Percentiles rank a stretch among this genome's conserved stretches.
phyloP scores from a whole-genome alignment of 2,329 filamentous ascomycete species.

The Alternaria postmessia region DNA sequence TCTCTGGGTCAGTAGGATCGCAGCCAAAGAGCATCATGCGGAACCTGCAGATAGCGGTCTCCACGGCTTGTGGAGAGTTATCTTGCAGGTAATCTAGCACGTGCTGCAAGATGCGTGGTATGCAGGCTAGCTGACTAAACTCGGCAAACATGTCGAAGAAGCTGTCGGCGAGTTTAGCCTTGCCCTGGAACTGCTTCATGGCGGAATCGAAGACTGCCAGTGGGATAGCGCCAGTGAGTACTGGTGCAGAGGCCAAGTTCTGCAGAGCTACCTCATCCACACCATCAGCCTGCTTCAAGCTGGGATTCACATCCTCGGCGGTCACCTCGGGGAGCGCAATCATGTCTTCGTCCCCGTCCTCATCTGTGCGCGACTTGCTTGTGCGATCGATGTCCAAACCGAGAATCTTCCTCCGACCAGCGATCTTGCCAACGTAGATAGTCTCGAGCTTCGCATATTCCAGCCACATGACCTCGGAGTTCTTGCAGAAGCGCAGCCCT shows the following conservation, averaged over 20 bases:
- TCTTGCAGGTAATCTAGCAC: conserved; percentile 72
- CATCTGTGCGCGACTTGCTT: conserved; percentile 54
- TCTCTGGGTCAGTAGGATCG: conserved; percentile 69
- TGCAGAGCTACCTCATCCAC: conserved; percentile 66
- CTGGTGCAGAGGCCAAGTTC: conserved; percentile 75
- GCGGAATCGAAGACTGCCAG: conserved; percentile 90
- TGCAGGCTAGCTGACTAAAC: conserved; percentile 72
- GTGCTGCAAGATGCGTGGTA: conserved; percentile 74
- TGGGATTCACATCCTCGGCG: conserved; percentile 68
- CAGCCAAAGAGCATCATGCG: conserved; percentile 74
- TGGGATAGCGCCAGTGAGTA: conserved; percentile 91
- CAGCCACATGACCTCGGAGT: conserved; percentile 77
- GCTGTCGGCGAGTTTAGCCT: conserved; percentile 69
- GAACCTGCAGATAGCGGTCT: conserved; percentile 75
- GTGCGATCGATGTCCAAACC: conserved; percentile 63
- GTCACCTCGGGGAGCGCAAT: conserved; percentile 67
- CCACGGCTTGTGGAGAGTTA: conserved; percentile 61
- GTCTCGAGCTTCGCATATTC: conserved; percentile 93
- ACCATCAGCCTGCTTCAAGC: conserved; percentile 58
- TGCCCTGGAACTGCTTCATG: conserved; percentile 77
- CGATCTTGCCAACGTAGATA: conserved; percentile 86
- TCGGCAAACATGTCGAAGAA: conserved; percentile 83
- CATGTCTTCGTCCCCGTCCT: conserved; percentile 58
- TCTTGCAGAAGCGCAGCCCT: conserved; percentile 87
- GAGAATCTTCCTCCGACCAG: conserved; percentile 73